Conservation (phyloP, 495 filamentous ascomycete species). For the Penicillium chermesinum region DNA sequence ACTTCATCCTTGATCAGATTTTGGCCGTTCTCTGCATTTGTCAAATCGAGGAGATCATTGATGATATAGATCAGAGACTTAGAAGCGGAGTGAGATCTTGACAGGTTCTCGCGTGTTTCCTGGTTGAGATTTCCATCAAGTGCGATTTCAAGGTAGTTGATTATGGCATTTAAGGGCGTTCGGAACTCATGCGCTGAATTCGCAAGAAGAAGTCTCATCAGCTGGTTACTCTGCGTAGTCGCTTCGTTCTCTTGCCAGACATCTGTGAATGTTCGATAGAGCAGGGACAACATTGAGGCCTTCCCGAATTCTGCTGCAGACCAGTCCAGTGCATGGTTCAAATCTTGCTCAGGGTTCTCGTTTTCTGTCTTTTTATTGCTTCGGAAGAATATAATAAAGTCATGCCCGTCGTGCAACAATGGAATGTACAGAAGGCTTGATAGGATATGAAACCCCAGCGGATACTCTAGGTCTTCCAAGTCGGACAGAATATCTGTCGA, state of each 20-base stretch:
- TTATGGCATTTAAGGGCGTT: constrained; percentile 87
- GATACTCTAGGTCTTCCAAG: constrained; percentile 74
- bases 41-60: constrained; percentile 86
- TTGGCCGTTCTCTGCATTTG: constrained; percentile 77
- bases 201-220: constrained; percentile 71
- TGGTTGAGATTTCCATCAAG: constrained; percentile 72
- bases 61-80: constrained; percentile 91
- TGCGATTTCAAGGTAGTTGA: constrained; percentile 90
- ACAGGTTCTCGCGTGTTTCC: constrained; percentile 79
- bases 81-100: constrained; percentile 82
- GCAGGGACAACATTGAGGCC: constrained; percentile 75
- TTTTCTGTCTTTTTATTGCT: constrained; percentile 7
- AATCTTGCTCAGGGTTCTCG: not conserved
- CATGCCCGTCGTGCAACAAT: constrained; percentile 61
- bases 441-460: constrained; percentile 68
- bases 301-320: constrained; percentile 59
- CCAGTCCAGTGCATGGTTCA: constrained; percentile 22
- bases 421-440: constrained; percentile 76
- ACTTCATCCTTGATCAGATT: constrained; percentile 71
- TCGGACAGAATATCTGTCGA: constrained; percentile 68
- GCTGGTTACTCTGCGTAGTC: constrained; percentile 69
- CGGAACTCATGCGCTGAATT: constrained; percentile 91
- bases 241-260: constrained; percentile 88
- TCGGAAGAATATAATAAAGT: constrained; percentile 86
- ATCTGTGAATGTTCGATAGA: constrained; percentile 82